These are phyloP conservation scores for Paramecium biaurelia DNA, from an alignment of 73 alveolate species.

Conservation along the genomic window DNA sequence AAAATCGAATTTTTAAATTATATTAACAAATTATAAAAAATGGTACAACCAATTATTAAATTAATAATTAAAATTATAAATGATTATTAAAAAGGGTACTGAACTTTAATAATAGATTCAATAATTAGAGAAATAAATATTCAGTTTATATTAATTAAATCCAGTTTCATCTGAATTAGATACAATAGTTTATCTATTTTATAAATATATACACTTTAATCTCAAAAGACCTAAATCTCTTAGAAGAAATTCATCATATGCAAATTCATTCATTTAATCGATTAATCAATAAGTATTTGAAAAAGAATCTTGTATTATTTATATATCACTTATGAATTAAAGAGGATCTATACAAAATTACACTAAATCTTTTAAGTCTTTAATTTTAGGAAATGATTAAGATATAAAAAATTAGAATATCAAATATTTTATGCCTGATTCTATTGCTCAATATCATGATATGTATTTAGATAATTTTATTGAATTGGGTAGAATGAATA, in stretches of 20 bases:
- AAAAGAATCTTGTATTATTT: not conserved
- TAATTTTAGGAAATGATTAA: not conserved
- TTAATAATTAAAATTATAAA: not conserved
- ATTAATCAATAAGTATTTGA: not conserved
- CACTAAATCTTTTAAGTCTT: not conserved
- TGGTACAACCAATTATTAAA: not conserved
- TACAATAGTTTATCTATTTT: not conserved
- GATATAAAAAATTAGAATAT: not conserved
- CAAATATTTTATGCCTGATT: constrained; percentile 5
- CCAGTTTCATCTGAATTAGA: constrained; percentile 1
- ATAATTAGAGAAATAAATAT: not conserved
- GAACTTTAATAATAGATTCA: not conserved
- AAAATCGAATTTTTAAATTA: not conserved
- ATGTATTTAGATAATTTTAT: constrained; percentile 7
- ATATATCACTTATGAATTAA: not conserved
- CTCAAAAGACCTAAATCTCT: not conserved
- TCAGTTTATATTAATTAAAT: not conserved
- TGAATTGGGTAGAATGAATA: constrained; percentile 43
- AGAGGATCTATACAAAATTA: not conserved
- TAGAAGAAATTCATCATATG: not conserved
- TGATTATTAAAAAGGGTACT: not conserved
- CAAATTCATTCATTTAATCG: not conserved
- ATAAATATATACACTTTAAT: not conserved
- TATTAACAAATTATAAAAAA: not conserved
- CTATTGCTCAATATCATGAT: not conserved